These are phyloP conservation scores for Cytospora paraplurivora DNA, from an alignment of 2,329 filamentous ascomycete genomes.

Conservation along the genomic window DNA sequence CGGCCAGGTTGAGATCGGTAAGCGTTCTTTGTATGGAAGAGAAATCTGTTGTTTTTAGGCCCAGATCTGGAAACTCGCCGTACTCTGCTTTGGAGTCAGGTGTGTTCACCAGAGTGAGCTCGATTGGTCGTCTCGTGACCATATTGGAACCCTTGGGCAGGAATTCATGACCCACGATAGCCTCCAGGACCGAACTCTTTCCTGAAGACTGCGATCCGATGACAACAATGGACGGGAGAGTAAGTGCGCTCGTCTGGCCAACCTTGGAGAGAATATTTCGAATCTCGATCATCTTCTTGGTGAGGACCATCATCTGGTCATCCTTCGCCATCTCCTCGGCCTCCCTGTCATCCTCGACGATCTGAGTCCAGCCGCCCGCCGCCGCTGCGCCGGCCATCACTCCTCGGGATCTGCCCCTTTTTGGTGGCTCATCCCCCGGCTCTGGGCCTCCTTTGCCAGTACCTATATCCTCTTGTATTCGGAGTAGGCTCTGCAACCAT, in stretches of 20 bases:
- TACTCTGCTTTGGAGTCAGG: constrained; percentile 86
- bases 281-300: constrained; percentile 99
- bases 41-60: constrained; percentile 88
- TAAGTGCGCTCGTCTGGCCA: constrained; percentile 86
- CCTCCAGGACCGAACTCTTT: constrained; percentile 95
- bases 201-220: constrained; percentile 98
- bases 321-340: constrained; percentile 74
- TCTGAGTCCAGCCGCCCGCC: constrained; percentile 63
- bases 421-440: constrained; percentile 55
- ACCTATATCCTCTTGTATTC: constrained; percentile 61
- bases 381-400: constrained; percentile 69
- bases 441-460: constrained; percentile 53
- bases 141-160: constrained; percentile 98
- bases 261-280: constrained; percentile 87
- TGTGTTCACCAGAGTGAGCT: constrained; percentile 94
- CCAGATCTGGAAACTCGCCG: constrained; percentile 92
- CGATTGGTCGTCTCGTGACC: constrained; percentile 94
- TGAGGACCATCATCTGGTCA: constrained; percentile 99
- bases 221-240: constrained; percentile 95
- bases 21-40: constrained; percentile 87
- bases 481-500: constrained; percentile 78
- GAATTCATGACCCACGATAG: constrained; percentile 97
- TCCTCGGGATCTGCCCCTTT: constrained; percentile 58
- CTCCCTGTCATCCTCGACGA: constrained; percentile 63
- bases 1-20: constrained; percentile 91